Percentiles rank a stretch among this genome's conserved stretches.
These are phyloP conservation scores for Erigeron canadensis DNA, from an alignment of 129 eudicot genomes.

Conservation along the genomic window DNA sequence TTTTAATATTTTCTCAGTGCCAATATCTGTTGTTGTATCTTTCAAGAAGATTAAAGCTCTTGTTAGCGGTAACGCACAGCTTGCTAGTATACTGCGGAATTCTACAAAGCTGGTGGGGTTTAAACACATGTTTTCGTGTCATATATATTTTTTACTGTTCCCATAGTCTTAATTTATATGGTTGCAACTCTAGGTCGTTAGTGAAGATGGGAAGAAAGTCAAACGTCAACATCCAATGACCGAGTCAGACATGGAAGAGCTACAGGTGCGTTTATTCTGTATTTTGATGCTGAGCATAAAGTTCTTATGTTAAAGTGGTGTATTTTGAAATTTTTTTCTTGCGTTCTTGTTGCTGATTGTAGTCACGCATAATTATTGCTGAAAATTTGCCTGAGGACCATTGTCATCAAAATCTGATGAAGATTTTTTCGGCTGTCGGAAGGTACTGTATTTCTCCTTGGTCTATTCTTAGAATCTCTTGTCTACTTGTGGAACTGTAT, in stretches of 20 bases:
- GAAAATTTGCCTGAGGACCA: slow-evolving; percentile 96
- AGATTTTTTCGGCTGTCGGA: slow-evolving; percentile 85
- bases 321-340: neutral
- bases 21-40: slow-evolving; percentile 82
- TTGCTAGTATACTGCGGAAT: slow-evolving; percentile 68
- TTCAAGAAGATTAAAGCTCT: slow-evolving; percentile 93
- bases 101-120: slow-evolving; percentile 76
- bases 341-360: neutral
- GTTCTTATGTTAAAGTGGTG: neutral
- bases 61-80: slow-evolving; percentile 57
- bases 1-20: slow-evolving; percentile 50
- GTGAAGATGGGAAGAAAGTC: slow-evolving; percentile 91
- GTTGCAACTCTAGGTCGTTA: slow-evolving; percentile 54
- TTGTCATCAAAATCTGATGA: slow-evolving; percentile 93
- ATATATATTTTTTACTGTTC: neutral
- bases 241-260: slow-evolving; percentile 77
- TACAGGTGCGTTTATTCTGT: slow-evolving; percentile 47
- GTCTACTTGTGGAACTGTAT: slow-evolving; percentile 7
- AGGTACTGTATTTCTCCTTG: slow-evolving; percentile 48
- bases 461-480: neutral
- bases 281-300: slow-evolving; percentile 19
- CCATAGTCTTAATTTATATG: neutral
- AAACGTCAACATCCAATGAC: slow-evolving; percentile 70
- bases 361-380: slow-evolving; percentile 91
- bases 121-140: neutral